These are phyloP conservation scores for Clathrus columnatus DNA, from an alignment of 768 basidiomycete species.

Conservation along the genomic window DNA sequence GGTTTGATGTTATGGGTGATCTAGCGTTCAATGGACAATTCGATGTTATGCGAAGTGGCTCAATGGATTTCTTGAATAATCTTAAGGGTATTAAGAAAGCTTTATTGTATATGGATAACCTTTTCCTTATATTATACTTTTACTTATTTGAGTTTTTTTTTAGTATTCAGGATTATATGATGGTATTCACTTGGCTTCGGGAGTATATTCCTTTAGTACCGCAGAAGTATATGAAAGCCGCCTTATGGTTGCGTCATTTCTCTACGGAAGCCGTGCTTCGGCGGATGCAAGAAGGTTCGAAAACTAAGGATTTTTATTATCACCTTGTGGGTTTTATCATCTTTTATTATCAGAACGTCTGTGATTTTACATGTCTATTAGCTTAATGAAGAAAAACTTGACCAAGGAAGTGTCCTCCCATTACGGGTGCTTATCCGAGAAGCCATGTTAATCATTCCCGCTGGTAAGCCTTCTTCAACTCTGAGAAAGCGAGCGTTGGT, in stretches of 20 bases:
- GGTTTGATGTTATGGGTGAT: slow-evolving; percentile 33
- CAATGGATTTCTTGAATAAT: not conserved
- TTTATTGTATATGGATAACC: not conserved
- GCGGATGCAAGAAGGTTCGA: slow-evolving; percentile 4
- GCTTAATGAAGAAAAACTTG: slow-evolving; percentile 32
- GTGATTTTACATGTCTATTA: not conserved
- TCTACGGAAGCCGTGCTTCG: slow-evolving; percentile 15
- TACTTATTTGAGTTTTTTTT: slow-evolving; percentile 31
- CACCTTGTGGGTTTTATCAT: slow-evolving; percentile 29
- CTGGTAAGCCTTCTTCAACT: slow-evolving; percentile 18
- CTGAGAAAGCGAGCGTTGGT: not conserved
- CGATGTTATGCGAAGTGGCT: not conserved
- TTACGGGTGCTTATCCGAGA: slow-evolving; percentile 29
- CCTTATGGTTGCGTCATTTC: slow-evolving; percentile 25
- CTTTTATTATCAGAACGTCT: not conserved
- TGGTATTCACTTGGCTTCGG: slow-evolving; percentile 33
- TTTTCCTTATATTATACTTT: not conserved
- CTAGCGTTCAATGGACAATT: slow-evolving; percentile 20
- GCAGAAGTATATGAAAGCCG: not conserved
- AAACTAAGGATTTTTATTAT: slow-evolving; percentile 28
- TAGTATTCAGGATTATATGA: slow-evolving; percentile 10
- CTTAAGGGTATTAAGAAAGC: not conserved
- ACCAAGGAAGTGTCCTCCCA: slow-evolving; percentile 13
- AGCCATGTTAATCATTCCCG: slow-evolving; percentile 31
- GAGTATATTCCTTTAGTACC: slow-evolving; percentile 27